Evolutionary conservation across 148 eudicot genomes (phyloP), one percentile per base, ranked within the genome.

Genomic region (Drosera capensis): DNA sequence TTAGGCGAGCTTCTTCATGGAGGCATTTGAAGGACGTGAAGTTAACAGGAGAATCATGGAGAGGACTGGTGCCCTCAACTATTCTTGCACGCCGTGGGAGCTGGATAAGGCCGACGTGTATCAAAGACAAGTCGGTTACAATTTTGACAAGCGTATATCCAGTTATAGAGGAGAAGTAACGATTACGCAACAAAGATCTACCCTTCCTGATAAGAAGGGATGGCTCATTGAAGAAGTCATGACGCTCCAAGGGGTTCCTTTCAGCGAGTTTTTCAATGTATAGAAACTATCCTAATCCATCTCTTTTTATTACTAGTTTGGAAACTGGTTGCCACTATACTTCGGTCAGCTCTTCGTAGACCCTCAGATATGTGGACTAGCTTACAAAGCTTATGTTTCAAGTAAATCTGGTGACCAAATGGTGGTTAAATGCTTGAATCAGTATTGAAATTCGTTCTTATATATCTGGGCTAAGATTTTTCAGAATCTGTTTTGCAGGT

Each of bases 101-200:
- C 52, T 66, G 25, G 88, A 80, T 31, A 85, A 90, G 62, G 71
- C 54, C 12, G 96, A 90, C 35, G 72, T 72, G 21, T 70, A 63
- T 54, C 93, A 78, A 63, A 81, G 99, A 62, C 93, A 76, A 47
- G 51, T 73, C 31, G 68, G 90, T 65, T 90, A 80, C 71, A 80
- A 75, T 58, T 84, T 78, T 59, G 86, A 80, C 46, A 73, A 75
- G 63, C 55, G 51, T 28, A 54, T 80, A 39, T 90, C 95, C 19
- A 83, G 85, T 45, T 80, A 73, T 47, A 62, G 74, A 60, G 99
- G 95, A 58, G 99, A 90, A 64, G 99, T 90, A 51, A 84, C 95
- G 34, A 84, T 85, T 67, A 68, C 75, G 29, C 99, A 90, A 56
- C 93, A 80, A 51, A 80, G 59, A 45, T 71, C 88, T 52, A 66